Evolutionary conservation across 2,329 filamentous ascomycete species (phyloP).

Genomic region (Juglanconis oblonga): DNA sequence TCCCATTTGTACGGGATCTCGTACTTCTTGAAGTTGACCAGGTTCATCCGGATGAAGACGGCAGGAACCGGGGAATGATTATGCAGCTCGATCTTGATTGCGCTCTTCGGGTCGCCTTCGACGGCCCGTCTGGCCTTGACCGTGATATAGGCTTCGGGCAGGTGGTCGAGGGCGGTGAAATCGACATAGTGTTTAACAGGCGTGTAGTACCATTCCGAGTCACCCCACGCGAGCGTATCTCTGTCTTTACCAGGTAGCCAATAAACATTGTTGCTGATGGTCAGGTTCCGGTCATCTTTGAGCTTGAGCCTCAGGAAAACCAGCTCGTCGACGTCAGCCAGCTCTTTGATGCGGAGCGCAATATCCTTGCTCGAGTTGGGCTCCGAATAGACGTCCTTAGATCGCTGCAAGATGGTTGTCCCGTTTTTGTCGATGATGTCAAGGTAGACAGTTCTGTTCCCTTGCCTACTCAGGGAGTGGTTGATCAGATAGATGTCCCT

Average conservation of each 20-base stretch:
- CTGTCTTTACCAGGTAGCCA: conserved; percentile 44
- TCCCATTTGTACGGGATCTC: conserved; percentile 13
- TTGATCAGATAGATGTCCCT: conserved; percentile 52
- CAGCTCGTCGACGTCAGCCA: conserved; percentile 37
- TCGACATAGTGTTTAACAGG: conserved; percentile 51
- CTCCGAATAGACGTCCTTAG: conserved; percentile 31
- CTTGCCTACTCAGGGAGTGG: conserved; percentile 39
- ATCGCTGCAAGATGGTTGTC: conserved; percentile 33
- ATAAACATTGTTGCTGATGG: conserved; percentile 58
- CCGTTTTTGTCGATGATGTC: conserved; percentile 51
- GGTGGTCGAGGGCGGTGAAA: conserved; percentile 40
- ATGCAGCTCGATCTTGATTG: conserved; percentile 40
- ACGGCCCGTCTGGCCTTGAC: conserved; percentile 21
- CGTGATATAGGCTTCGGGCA: conserved; percentile 36
- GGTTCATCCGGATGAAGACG: conserved; percentile 53
- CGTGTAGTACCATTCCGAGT: conserved; percentile 58
- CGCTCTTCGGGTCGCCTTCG: conserved; percentile 7
- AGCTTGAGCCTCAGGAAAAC: conserved; percentile 51
- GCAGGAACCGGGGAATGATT: conserved; percentile 53
- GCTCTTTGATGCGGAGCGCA: conserved; percentile 11
- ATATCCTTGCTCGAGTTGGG: conserved; percentile 44
- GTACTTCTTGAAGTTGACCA: conserved; percentile 37
- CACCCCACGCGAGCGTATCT: conserved; percentile 53
- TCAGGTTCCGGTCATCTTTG: conserved; percentile 24
- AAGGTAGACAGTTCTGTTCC: conserved; percentile 40